phyloP scores from a whole-genome alignment of 2,329 filamentous ascomycete species.

The Chaetomium sp. region DNA sequence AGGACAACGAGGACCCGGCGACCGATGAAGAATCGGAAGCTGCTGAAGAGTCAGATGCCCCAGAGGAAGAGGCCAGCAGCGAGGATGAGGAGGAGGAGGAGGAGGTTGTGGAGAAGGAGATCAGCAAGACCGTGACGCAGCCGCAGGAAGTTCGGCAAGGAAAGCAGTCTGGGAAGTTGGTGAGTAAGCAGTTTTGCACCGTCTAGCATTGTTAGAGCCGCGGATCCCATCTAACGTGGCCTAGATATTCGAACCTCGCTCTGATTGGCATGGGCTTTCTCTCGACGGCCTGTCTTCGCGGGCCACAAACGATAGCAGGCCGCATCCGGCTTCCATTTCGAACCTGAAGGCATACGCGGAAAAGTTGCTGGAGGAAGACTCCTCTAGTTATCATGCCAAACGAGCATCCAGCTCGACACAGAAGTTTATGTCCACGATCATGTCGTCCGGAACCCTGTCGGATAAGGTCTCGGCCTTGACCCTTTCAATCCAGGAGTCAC shows the following conservation, averaged over 20 bases:
- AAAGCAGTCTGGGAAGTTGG: conserved; percentile 41
- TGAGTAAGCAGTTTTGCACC: conserved; percentile 43
- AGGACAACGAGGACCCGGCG: conserved; percentile 41
- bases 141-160: conserved; percentile 37
- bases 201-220: background rate
- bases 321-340: conserved; percentile 49
- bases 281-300: conserved; percentile 47
- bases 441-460: conserved; percentile 92
- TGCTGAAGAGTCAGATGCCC: conserved; percentile 29
- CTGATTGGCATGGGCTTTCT: conserved; percentile 58
- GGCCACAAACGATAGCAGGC: conserved; percentile 50
- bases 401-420: conserved; percentile 81
- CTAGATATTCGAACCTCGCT: conserved; percentile 58
- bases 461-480: conserved; percentile 97
- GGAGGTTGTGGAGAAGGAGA: conserved; percentile 39
- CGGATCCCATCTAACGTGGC: conserved; percentile 10
- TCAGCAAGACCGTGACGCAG: conserved; percentile 35
- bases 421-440: conserved; percentile 96
- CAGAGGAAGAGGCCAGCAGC: conserved; percentile 20
- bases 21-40: conserved; percentile 32
- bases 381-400: conserved; percentile 71
- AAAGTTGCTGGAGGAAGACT: conserved; percentile 75
- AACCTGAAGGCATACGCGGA: conserved; percentile 70
- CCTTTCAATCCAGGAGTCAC: conserved; percentile 92
- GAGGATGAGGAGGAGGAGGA: conserved; percentile 39